Conservation (phyloP, 73 alveolate genomes). For the Paramecium pentaurelia region DNA sequence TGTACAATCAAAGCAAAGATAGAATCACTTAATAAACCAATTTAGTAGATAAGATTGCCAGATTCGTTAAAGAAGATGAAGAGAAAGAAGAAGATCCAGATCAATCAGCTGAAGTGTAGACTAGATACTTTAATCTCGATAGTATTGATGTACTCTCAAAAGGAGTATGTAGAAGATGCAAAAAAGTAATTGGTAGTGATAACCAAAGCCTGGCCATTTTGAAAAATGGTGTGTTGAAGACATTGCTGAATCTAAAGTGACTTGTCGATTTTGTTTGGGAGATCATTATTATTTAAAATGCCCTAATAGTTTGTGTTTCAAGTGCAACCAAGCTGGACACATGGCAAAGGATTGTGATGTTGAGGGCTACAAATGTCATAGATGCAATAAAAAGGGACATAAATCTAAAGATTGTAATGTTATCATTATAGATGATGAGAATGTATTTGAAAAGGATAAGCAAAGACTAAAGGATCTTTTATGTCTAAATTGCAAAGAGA, state of each 20-base stretch:
- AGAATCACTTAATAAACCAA: not conserved
- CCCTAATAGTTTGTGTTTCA: slow-evolving; percentile 33
- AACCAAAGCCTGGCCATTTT: slow-evolving; percentile 49
- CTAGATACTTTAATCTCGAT: not conserved
- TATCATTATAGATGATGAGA: not conserved
- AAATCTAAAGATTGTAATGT: slow-evolving; percentile 33
- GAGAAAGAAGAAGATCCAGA: not conserved
- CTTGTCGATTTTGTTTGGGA: slow-evolving; percentile 10
- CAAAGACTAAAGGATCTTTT: not conserved
- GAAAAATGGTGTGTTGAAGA: slow-evolving; percentile 50
- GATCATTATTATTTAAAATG: slow-evolving; percentile 17
- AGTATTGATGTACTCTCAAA: not conserved
- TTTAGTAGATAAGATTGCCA: not conserved
- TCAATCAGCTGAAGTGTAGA: not conserved
- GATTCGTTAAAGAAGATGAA: not conserved
- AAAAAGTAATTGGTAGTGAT: slow-evolving; percentile 10
- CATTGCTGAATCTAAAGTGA: not conserved
- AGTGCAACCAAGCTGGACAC: slow-evolving; percentile 31
- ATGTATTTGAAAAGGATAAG: not conserved
- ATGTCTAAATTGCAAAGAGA: not conserved
- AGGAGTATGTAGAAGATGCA: slow-evolving; percentile 50
- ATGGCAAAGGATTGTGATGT: slow-evolving; percentile 37
- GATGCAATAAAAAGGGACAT: slow-evolving; percentile 14
- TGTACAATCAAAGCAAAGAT: not conserved
- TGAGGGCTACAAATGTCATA: not conserved